These are phyloP conservation scores for Tetrapyrgos nigripes DNA, from an alignment of 1,284 basidiomycete genomes.

Conservation along the genomic window DNA sequence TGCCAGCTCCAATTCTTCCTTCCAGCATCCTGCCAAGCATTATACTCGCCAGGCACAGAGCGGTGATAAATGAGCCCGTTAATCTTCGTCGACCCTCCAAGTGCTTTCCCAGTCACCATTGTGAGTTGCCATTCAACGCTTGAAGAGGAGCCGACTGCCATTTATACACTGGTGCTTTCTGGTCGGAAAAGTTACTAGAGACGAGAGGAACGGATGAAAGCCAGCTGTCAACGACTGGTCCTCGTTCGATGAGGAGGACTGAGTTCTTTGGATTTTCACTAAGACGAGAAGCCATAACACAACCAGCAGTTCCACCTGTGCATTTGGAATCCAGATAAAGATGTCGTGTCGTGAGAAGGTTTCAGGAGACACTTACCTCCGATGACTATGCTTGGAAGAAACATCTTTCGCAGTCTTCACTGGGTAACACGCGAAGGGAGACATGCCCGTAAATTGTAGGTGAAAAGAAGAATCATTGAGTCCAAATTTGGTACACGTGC, in stretches of 20 bases:
- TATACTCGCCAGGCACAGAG: conserved; percentile 43
- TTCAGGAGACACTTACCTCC: conserved; percentile 27
- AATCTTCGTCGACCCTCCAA: conserved; percentile 49
- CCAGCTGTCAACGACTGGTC: conserved; percentile 33
- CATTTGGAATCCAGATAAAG: neutral
- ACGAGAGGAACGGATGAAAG: conserved; percentile 40
- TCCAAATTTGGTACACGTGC: conserved; percentile 1
- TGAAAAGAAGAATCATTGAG: neutral
- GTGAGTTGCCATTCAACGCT: conserved; percentile 29
- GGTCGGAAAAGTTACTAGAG: conserved; percentile 33
- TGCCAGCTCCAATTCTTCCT: conserved; percentile 43
- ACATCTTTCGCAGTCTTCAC: neutral
- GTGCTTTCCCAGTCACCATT: conserved; percentile 40
- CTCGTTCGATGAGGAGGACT: conserved; percentile 9
- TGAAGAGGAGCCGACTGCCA: conserved; percentile 25
- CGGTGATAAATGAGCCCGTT: conserved; percentile 48
- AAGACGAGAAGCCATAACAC: conserved; percentile 7
- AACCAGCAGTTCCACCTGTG: conserved; percentile 13
- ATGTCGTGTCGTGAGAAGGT: neutral
- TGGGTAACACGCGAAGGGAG: neutral
- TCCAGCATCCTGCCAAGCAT: conserved; percentile 41
- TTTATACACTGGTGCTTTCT: conserved; percentile 29
- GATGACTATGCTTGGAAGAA: conserved; percentile 23
- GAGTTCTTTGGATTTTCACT: conserved; percentile 1
- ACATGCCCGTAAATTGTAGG: neutral